Conservation (phyloP, 169 alveolate genomes). For the Plasmodium malariae region DNA sequence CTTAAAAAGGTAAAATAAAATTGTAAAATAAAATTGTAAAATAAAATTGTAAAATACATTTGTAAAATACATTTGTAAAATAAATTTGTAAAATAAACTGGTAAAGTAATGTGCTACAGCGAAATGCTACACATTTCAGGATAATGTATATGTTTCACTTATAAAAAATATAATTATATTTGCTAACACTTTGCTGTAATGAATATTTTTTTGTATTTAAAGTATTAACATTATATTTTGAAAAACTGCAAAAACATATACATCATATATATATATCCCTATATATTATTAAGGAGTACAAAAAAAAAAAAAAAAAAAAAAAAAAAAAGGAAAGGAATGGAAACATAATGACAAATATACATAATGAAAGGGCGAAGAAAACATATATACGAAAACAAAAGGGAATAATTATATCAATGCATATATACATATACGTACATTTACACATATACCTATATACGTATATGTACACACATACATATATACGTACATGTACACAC, state of each 20-base stretch:
- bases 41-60: too few relatives aligned
- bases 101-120: too few relatives aligned
- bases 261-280: not conserved
- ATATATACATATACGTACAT: not conserved
- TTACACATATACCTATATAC: not conserved
- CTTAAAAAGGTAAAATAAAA: too few relatives aligned
- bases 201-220: too few relatives aligned
- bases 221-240: too few relatives aligned
- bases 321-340: not conserved
- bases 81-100: too few relatives aligned
- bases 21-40: too few relatives aligned
- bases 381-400: not conserved
- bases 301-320: conserved; percentile 3
- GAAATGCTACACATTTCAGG: too few relatives aligned
- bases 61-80: too few relatives aligned
- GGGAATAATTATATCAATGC: not conserved
- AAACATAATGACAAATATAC: not conserved
- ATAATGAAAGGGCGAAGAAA: not conserved
- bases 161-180: too few relatives aligned
- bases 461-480: not conserved
- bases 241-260: not conserved
- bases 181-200: too few relatives aligned
- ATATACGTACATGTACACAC: not conserved
- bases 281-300: not conserved
- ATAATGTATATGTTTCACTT: too few relatives aligned